Evolutionary conservation across 495 filamentous ascomycete genomes (phyloP), one percentile per base, ranked within the genome.

Genomic region (Penicillium angulare): DNA sequence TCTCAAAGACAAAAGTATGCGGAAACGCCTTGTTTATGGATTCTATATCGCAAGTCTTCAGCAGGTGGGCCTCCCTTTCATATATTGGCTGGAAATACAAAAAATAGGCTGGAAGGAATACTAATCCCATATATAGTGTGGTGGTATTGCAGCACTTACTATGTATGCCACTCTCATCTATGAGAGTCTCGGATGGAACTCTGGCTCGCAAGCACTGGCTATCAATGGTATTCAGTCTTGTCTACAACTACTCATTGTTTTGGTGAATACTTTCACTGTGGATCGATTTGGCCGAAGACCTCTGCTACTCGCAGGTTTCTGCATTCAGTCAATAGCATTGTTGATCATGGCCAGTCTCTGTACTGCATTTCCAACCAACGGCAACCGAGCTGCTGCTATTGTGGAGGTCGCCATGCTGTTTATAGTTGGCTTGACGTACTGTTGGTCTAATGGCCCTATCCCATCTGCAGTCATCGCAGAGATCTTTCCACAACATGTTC

Each of bases 121-220:
- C 41, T 57, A 2, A 44, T 42, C 20, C 23, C 13, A 36, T 41
- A 13, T 18, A 3, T 21, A 55, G 56, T 53, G 62, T 12, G 42
- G 53, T 27, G 53, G 50, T 31, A 58, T 52, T 38, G 53, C 51
- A 15, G 48, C 61, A 4, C 35, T 63, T 5, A 63, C 56, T 8
- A 69, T 73, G 69, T 72, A 72, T 40, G 69, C 64, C 3, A 63
- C 66, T 3, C 50, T 70, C 9, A 72, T 71, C 38, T 73, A 69
- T 35, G 44, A 73, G 38, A 66, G 62, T 29, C 63, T 73, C 7
- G 66, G 66, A 22, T 73, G 62, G 62, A 47, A 66, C 35, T 38
- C 52, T 15, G 69, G 68, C n/a, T 63, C 60, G 1, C 64, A 72
- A 22, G 63, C 64, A 7, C 52, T 73, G 15, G 44, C 61, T 4